Conservation (phyloP, 352 stramenopile species). For the Blastocystis sp. region DNA sequence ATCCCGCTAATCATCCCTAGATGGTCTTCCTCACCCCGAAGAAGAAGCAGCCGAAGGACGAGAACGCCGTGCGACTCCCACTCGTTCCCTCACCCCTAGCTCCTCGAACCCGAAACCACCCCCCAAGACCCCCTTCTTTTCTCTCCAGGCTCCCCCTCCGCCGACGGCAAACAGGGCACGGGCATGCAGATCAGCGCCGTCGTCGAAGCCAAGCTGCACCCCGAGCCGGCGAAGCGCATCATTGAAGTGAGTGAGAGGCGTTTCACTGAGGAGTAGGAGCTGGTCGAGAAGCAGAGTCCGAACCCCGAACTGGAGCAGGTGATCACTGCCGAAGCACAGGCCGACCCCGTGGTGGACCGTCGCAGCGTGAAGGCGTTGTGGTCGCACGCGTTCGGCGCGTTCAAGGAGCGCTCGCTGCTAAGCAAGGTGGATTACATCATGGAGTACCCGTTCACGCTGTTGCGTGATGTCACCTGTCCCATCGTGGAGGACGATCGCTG, state of each 20-base stretch:
- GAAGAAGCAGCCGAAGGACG: background rate
- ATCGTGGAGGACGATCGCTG: slow-evolving; percentile 84
- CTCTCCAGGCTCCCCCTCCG: slow-evolving; percentile 11
- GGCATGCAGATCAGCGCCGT: slow-evolving; percentile 72
- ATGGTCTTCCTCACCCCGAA: slow-evolving; percentile 34
- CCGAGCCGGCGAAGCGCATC: slow-evolving; percentile 15
- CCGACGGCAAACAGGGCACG: slow-evolving; percentile 62
- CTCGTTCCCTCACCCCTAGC: background rate
- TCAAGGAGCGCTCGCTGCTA: background rate
- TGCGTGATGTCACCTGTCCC: slow-evolving; percentile 80
- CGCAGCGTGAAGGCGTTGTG: slow-evolving; percentile 7
- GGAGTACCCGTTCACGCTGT: slow-evolving; percentile 81
- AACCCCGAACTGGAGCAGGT: slow-evolving; percentile 12
- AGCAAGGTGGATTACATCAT: slow-evolving; percentile 75
- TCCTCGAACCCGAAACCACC: background rate
- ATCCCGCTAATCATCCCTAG: background rate
- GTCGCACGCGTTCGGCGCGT: background rate
- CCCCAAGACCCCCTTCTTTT: background rate
- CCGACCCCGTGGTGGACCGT: slow-evolving; percentile 8
- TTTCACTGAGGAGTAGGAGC: slow-evolving; percentile 1
- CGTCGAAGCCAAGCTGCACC: slow-evolving; percentile 27
- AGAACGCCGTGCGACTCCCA: background rate
- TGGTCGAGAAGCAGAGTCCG: slow-evolving; percentile 56
- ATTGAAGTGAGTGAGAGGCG: background rate
- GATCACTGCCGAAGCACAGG: background rate